These are phyloP conservation scores for Cladosporium colombiae DNA, from an alignment of 2,329 filamentous ascomycete species.

Conservation along the genomic window DNA sequence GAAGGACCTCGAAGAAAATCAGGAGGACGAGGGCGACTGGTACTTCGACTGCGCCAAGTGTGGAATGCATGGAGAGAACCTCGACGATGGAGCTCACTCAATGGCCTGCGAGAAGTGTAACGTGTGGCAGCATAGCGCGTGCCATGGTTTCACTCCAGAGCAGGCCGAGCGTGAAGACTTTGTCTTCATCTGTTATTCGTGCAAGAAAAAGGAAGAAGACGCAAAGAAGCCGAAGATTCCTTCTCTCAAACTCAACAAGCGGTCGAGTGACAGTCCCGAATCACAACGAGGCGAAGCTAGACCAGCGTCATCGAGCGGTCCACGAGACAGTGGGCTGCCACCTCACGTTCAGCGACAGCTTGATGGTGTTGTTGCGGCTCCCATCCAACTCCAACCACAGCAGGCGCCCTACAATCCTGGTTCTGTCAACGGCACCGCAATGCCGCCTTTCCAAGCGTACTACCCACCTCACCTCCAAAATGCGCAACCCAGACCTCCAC, in stretches of 20 bases:
- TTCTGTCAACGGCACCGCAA: not conserved
- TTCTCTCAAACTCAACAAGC: constrained; percentile 57
- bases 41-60: constrained; percentile 89
- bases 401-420: constrained; percentile 1
- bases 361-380: constrained; percentile 21
- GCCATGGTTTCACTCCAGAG: constrained; percentile 74
- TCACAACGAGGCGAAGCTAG: constrained; percentile 23
- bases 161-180: constrained; percentile 86
- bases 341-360: constrained; percentile 33
- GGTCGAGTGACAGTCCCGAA: constrained; percentile 29
- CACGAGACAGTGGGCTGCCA: constrained; percentile 24
- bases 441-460: constrained; percentile 11
- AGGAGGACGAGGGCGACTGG: constrained; percentile 77
- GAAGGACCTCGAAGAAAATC: constrained; percentile 72
- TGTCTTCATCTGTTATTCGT: constrained; percentile 79
- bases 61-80: constrained; percentile 81
- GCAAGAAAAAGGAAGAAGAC: constrained; percentile 67
- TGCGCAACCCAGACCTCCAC: constrained; percentile 26
- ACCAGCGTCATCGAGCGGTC: constrained; percentile 11
- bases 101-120: constrained; percentile 92
- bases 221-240: constrained; percentile 63
- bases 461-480: constrained; percentile 17
- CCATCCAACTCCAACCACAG: constrained; percentile 14
- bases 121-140: constrained; percentile 96
- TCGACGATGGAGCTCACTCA: constrained; percentile 90